phyloP scores from a whole-genome alignment of 768 basidiomycete species.

The Kwoniella pini region DNA sequence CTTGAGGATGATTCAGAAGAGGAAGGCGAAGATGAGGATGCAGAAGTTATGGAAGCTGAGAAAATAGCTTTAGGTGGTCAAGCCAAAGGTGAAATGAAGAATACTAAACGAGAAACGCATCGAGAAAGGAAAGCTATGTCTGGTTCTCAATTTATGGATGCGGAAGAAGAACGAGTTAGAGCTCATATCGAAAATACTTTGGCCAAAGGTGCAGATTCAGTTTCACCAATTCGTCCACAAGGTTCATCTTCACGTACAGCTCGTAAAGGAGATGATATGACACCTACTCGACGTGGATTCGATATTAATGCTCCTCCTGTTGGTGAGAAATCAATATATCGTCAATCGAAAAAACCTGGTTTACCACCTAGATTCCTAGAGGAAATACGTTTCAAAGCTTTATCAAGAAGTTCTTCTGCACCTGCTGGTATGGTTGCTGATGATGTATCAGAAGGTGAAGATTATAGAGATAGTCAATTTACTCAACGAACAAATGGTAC shows the following conservation, averaged over 20 bases:
- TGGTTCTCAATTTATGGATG: slow-evolving; percentile 55
- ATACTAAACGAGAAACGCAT: slow-evolving; percentile 26
- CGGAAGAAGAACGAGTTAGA: slow-evolving; percentile 60
- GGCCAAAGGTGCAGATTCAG: slow-evolving; percentile 61
- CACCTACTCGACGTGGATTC: slow-evolving; percentile 21
- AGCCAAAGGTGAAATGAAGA: slow-evolving; percentile 28
- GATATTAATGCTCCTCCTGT: slow-evolving; percentile 41
- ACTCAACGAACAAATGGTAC: slow-evolving; percentile 65
- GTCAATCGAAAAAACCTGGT: slow-evolving; percentile 31
- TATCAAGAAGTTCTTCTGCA: slow-evolving; percentile 47
- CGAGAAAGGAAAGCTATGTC: slow-evolving; percentile 41
- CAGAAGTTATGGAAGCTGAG: slow-evolving; percentile 49
- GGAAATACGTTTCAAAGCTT: slow-evolving; percentile 44
- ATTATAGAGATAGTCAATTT: slow-evolving; percentile 59
- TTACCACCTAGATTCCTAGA: slow-evolving; percentile 52
- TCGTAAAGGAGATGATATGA: slow-evolving; percentile 39
- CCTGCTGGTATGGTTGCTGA: slow-evolving; percentile 35
- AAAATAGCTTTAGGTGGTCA: slow-evolving; percentile 32
- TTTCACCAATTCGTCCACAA: slow-evolving; percentile 52
- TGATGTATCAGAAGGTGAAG: slow-evolving; percentile 60
- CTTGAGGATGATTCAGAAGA: slow-evolving; percentile 23
- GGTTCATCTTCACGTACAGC: slow-evolving; percentile 33
- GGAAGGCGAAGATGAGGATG: slow-evolving; percentile 50
- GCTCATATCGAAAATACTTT: slow-evolving; percentile 86
- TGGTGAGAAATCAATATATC: slow-evolving; percentile 43